Conservation (phyloP, 1,284 basidiomycete species). For the Lentinus polychrous region DNA sequence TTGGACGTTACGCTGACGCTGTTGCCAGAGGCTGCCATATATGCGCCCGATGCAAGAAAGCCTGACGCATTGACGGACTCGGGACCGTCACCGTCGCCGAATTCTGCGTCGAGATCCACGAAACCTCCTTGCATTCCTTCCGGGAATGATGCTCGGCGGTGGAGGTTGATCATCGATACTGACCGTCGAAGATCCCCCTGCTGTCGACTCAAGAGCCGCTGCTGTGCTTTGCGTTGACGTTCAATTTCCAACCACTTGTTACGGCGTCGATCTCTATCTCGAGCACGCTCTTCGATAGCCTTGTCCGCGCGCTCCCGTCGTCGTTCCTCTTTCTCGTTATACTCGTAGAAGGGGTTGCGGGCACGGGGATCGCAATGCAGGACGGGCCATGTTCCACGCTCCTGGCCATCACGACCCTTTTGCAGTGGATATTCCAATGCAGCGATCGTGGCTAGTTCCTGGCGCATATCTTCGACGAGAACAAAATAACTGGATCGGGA, state of each 20-base stretch:
- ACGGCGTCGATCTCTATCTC: constrained; percentile 33
- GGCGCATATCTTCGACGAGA: constrained; percentile 85
- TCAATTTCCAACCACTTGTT: constrained; percentile 30
- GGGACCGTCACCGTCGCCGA: constrained; percentile 29
- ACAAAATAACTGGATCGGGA: constrained; percentile 73
- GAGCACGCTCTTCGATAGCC: constrained; percentile 42
- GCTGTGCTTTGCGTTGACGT: constrained; percentile 35
- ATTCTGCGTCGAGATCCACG: constrained; percentile 39
- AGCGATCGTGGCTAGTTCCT: constrained; percentile 69
- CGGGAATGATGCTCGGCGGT: constrained; percentile 36
- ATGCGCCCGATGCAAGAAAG: constrained; percentile 57
- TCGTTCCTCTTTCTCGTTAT: constrained; percentile 63
- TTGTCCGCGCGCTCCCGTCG: constrained; percentile 54
- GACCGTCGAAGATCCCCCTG: constrained; percentile 64
- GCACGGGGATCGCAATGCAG: constrained; percentile 66
- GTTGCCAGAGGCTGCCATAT: constrained; percentile 90
- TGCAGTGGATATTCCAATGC: constrained; percentile 55
- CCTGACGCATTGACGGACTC: constrained; percentile 65
- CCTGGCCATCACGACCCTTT: constrained; percentile 43
- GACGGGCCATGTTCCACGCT: constrained; percentile 59
- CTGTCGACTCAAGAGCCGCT: constrained; percentile 29
- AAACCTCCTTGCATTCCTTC: constrained; percentile 27
- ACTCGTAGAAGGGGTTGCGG: constrained; percentile 66
- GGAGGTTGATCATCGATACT: constrained; percentile 74
- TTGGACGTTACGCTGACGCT: constrained; percentile 90